Evolutionary conservation across 257 asterid genomes (phyloP), one percentile per base, ranked within the genome.

Genomic region (Gardenia jasminoides): DNA sequence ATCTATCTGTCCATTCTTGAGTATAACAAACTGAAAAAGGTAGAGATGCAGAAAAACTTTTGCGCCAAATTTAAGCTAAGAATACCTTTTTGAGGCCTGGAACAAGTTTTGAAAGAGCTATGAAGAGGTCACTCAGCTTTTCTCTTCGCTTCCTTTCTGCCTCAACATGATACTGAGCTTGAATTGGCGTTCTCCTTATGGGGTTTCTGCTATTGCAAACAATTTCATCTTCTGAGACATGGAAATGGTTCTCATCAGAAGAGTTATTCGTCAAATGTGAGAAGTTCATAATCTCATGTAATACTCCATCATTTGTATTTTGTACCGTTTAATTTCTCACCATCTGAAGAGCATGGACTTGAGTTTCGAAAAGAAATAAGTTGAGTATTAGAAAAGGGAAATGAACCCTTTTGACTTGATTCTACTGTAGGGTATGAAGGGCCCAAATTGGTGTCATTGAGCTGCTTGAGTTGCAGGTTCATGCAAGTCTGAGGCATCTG

Each of bases 61-160:
- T 20, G 9, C 20, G 12, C 17, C 13, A 10, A 10, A 10, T 9
- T 19, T 16, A 13, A 6, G 19, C 36, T 3, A 13, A 36, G 8
- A 33, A 26, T 87, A 91, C 96, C 96, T 88, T 89, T 79, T 86
- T 89, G 62, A 91, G 88, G 36, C 96, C 90, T 0, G 96, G 96
- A 22, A 89, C 88, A 36, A 87, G 61, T 81, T 90, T 91, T 2
- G 96, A 88, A 22, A 89, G 88, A 72, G 78, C 62, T 50, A 91
- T 80, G 89, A 91, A 91, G 59, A 89, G 92, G 28, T 87, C 88
- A 30, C 83, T 81, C 39, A 91, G n/a, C 69, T 81, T 88, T 80
- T 87, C 85, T 0, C 94, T 86, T 12, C 92, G 92, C 69, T 83
- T 91, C 83, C 96, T 89, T 85, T 91, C 94, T 3, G 92, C 86